These are phyloP conservation scores for Mycena maculata DNA, from an alignment of 768 basidiomycete species.

Conservation along the genomic window DNA sequence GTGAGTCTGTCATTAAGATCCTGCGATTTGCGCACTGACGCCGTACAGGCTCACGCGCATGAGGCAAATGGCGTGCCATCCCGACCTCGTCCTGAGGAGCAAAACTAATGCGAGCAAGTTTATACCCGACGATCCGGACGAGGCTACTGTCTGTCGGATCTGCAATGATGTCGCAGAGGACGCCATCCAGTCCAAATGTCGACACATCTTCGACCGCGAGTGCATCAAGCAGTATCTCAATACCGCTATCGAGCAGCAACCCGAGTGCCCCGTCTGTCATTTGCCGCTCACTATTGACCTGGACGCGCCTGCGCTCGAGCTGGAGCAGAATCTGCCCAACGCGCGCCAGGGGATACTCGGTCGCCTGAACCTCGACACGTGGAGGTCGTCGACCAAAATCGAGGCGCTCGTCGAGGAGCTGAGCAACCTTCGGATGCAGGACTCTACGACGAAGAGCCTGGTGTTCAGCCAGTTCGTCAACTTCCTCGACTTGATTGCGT, in stretches of 20 bases:
- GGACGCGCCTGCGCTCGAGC: slow-evolving; percentile 91
- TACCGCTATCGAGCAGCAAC: slow-evolving; percentile 80
- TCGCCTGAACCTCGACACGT: slow-evolving; percentile 86
- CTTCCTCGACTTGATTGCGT: slow-evolving; percentile 94
- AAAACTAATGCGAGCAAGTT: slow-evolving; percentile 80
- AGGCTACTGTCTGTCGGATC: slow-evolving; percentile 91
- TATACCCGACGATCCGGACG: slow-evolving; percentile 65
- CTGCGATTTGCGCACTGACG: slow-evolving; percentile 21
- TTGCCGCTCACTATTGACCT: slow-evolving; percentile 92
- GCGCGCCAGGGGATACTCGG: slow-evolving; percentile 93
- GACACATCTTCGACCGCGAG: slow-evolving; percentile 95
- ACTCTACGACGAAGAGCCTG: slow-evolving; percentile 94
- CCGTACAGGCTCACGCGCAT: slow-evolving; percentile 86
- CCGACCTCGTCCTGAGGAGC: slow-evolving; percentile 91
- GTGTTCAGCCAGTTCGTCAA: slow-evolving; percentile 98
- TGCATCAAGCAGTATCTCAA: slow-evolving; percentile 95
- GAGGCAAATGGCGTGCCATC: slow-evolving; percentile 96
- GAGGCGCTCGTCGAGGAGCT: slow-evolving; percentile 97
- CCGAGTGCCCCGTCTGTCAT: slow-evolving; percentile 95
- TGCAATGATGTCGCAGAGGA: slow-evolving; percentile 98
- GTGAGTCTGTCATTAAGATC: slow-evolving; percentile 49
- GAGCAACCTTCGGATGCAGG: slow-evolving; percentile 82
- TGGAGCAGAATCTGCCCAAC: slow-evolving; percentile 66
- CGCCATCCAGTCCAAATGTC: slow-evolving; percentile 93
- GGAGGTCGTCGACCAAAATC: slow-evolving; percentile 97